Evolutionary conservation across 2,329 filamentous ascomycete genomes (phyloP), one percentile per base, ranked within the genome.

Genomic region (Elsinoe fawcettii): DNA sequence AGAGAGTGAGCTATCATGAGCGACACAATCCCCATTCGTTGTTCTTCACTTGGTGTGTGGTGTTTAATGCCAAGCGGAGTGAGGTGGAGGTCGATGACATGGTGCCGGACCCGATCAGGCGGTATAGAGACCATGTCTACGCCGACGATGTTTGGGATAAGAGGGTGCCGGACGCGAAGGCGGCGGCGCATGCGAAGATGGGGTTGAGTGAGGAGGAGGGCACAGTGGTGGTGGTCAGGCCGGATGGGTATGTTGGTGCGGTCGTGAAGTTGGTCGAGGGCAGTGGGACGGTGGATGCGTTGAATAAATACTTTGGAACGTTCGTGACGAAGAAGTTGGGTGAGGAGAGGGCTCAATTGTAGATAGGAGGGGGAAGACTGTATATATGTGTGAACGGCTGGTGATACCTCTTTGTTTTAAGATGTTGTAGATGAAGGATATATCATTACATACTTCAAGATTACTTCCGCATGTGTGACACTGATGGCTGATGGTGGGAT

Each of bases 171-270:
- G 76, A 85, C 18, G 85, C 87, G 1, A 78, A 77, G 63, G 89
- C 86, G 4, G 79, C 88, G 2, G 89, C 89, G 4, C 91, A 96
- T 71, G 84, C 85, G 41, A 96, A 95, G 78, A 86, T 95, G 78
- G 91, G 91, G 0, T 70, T 96, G 23, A 80, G 86, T 62, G 76
- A 86, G 66, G 82, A 87, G 60, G 79, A 75, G 60, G 90, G 90
- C 9, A 90, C 86, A 58, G 81, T 96, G 1, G 85, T 95, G 1
- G 86, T 96, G 8, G 88, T 95, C 6, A 76, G 90, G 44, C 90
- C 91, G 0, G 90, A 96, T 70, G 90, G 90, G 6, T 93, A 96
- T 69, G 86, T 96, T 25, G 88, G 87, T 20, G 80, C 88, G 60
- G 87, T 90, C 3, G 81, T 87, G 9, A 78, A 78, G 64, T 74